phyloP scores from a whole-genome alignment of 352 stramenopile genomes.

The Phytophthora quininea region DNA sequence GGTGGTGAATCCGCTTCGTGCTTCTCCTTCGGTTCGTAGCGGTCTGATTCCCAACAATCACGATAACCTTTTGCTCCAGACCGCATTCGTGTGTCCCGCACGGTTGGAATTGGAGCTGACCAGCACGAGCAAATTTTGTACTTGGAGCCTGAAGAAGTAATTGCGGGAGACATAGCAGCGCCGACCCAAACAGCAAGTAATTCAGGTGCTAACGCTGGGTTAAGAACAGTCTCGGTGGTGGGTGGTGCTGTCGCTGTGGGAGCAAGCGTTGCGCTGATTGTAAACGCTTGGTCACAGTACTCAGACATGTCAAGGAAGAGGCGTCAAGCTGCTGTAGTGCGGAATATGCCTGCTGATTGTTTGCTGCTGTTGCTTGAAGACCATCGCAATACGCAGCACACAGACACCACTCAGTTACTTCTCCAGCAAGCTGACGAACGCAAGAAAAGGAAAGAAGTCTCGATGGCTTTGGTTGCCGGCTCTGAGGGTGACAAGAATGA shows the following conservation, averaged over 20 bases:
- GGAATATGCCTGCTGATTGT: conserved; percentile 75
- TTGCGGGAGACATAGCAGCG: conserved; percentile 58
- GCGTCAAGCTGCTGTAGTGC: conserved; percentile 71
- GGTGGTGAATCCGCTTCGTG: conserved; percentile 58
- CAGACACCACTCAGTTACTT: conserved; percentile 37
- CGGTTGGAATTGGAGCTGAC: conserved; percentile 60
- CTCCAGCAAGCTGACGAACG: conserved; percentile 35
- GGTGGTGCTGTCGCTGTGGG: conserved; percentile 81
- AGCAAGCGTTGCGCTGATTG: conserved; percentile 76
- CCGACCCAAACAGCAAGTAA: conserved; percentile 31
- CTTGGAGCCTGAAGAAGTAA: conserved; percentile 77
- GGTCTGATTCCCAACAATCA: conserved; percentile 79
- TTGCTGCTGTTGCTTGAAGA: conserved; percentile 79
- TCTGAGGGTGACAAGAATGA: conserved; percentile 9
- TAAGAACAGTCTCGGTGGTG: conserved; percentile 69
- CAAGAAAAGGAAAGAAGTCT: conserved; percentile 33
- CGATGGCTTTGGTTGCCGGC: conserved; percentile 11
- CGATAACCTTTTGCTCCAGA: conserved; percentile 83
- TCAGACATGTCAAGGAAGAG: conserved; percentile 68
- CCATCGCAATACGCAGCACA: conserved; percentile 38
- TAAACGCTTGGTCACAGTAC: conserved; percentile 85
- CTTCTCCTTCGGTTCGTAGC: conserved; percentile 36
- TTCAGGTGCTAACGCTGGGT: conserved; percentile 29
- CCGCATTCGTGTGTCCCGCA: conserved; percentile 71
- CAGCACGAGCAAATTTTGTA: conserved; percentile 77